Base-by-base conservation (phyloP, 2,329 filamentous ascomycete species). In the Exophiala aquamarina region DNA sequence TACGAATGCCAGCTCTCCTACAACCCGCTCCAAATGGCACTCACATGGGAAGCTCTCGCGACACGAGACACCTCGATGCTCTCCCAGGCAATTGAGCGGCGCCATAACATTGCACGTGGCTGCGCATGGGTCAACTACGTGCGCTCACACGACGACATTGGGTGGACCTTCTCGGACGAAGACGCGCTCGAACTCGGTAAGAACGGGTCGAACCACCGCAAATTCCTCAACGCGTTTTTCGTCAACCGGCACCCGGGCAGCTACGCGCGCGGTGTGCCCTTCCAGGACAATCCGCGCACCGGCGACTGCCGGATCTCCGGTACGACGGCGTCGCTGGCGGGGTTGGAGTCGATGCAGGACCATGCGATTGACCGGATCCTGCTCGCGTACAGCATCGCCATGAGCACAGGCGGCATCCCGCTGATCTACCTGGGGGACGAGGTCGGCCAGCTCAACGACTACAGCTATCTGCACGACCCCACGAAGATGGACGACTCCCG, bases 111-210 rank as follows among this genome's bases (percentile, higher is more conserved):
- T 17, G 41, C 53, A 3, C 50, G 48, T 18, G 55, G 55, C 19
- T 58, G 55, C 20, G 55, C 55, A 6, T 58, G 55, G 55, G 55
- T 58, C 40, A 58, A 58, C 33, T 58, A 58, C 31, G 55, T 58
- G 17, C 50, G 55, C 6, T 54, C 50, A 10, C 55, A 58, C 33
- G 55, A 58, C 19, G 55, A 58, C 28, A 58, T 58, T 8, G 55
- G 55, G 13, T 58, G 55, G 55, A 58, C 55, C 2, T 58, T 58
- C 32, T 54, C 50, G 3, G 55, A 58, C 35, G 54, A 56, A 34
- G 55, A 58, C 28, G 55, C 55, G 2, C 26, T 41, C 17, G 55
- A 58, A 37, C 44, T 58, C 6, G 55, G 53, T 4, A 56, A 58
- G 38, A 37, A 54, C 4, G 55, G 55, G 10, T n/a, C 14, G 1